Base-by-base conservation (phyloP, 805 yeast genomes). In the Candida tammaniensis region DNA sequence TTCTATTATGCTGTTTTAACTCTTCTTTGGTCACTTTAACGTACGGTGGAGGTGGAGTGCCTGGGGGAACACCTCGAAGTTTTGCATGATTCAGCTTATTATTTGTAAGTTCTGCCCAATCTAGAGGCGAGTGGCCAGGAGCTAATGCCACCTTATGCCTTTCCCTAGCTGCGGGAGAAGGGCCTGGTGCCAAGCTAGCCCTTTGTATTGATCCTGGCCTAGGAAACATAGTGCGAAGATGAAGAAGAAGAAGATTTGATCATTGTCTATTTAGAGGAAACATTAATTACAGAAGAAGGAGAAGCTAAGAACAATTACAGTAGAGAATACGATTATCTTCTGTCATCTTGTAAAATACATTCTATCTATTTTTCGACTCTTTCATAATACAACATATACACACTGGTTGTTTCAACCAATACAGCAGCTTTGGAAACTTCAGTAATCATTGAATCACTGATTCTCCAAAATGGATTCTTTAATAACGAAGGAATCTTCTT, bases 121-220 rank as follows among this genome's bases (percentile, higher is more conserved):
- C 95, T 41, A 86, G 57, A 0, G 94, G 89, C 2, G 95, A 86
- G 50, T 80, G 86, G 1, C 95, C 94, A 0, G 93, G 94, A 27
- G 72, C 65, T 12, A 86, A 64, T 0, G 59, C 68, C 4, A 86
- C 89, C 47, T 86, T 85, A 7, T 48, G 43, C 36, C 43, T 19
- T 30, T 17, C 30, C 16, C 24, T 16, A 3, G 29, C 43, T 12
- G 37, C 33, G 3, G 36, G 8, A 9, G 24, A 8, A 3, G 36
- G 22, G 12, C 15, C n/a, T 10, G 26, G 13, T n/a, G n/a, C n/a
- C n/a, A 17, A 17, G 22, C 10, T 19, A 19, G 16, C 17, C 17
- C 10, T 17, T 17, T 17, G 28, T 12, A 25, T 11, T 17, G 3
- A 16, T n/a, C 23, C 33, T 10, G 12, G 7, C 17, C 10, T 24